Conservation (phyloP, 2,329 filamentous ascomycete genomes). For the Colletotrichum plurivorum region DNA sequence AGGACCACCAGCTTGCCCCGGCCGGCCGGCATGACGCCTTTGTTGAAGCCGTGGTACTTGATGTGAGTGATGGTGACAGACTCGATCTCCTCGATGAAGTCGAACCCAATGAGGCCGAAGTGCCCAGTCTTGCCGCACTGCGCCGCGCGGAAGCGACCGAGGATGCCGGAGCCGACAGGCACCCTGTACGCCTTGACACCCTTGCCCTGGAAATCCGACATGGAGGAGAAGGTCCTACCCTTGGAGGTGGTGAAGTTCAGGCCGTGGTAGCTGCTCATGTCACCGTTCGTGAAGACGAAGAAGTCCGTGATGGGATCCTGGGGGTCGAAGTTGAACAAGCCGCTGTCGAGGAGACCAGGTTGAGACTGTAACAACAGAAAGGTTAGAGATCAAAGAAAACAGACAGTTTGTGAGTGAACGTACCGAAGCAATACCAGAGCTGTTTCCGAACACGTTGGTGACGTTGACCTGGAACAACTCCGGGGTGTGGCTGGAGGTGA, state of each 20-base stretch:
- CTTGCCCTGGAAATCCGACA: neutral
- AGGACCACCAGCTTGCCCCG: neutral
- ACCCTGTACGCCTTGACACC: neutral
- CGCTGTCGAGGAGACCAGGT: neutral
- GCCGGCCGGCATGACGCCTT: neutral
- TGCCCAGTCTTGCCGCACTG: neutral
- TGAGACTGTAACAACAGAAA: neutral
- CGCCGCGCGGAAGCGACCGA: neutral
- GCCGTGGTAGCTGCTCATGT: neutral
- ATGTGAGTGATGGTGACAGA: neutral
- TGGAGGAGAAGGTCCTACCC: neutral
- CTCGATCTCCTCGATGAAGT: neutral
- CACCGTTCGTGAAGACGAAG: neutral
- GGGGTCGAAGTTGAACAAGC: neutral
- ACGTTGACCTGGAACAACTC: neutral
- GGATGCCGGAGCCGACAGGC: neutral
- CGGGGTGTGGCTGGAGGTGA: neutral
- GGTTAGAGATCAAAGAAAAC: neutral
- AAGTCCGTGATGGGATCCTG: neutral
- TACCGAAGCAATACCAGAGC: neutral
- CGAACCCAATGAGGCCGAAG: neutral
- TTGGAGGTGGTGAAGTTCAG: neutral
- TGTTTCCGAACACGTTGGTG: neutral
- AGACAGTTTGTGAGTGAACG: neutral
- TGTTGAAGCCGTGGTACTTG: neutral